A percentile compares a stretch with the other conserved stretches of the same genome.
Evolutionary conservation across 192 early-diverging fungal species (phyloP).

Genomic region (Spizellomyces punctatus): DNA sequence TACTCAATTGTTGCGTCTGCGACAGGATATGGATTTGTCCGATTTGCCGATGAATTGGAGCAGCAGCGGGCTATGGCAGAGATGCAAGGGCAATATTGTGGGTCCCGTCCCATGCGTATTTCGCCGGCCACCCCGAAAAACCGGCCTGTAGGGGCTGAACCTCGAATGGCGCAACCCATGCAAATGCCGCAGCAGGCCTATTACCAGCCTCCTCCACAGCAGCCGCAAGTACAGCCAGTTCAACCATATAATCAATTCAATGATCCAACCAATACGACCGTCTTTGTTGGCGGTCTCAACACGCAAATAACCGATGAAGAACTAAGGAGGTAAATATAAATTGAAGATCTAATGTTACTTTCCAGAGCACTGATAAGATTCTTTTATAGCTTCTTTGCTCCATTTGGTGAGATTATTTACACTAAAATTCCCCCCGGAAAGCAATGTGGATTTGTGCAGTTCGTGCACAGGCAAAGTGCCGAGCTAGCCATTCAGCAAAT

Average conservation of each 20-base stretch:
- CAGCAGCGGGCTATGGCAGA: constrained; percentile 85
- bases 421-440: constrained; percentile 94
- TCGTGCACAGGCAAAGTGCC: constrained; percentile 76
- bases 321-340: constrained; percentile 52
- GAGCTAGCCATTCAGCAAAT: constrained; percentile 89
- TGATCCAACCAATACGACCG: constrained; percentile 93
- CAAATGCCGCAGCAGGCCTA: constrained; percentile 13
- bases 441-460: constrained; percentile 96
- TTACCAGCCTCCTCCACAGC: constrained; percentile 9
- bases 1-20: neutral
- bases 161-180: neutral
- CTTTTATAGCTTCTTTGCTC: constrained; percentile 66
- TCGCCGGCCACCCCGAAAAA: constrained; percentile 79
- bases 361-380: neutral
- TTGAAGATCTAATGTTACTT: neutral
- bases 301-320: constrained; percentile 86
- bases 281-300: constrained; percentile 94
- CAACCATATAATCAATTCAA: constrained; percentile 41
- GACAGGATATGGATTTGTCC: constrained; percentile 88
- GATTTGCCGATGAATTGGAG: constrained; percentile 85
- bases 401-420: constrained; percentile 90
- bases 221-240: constrained; percentile 9
- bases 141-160: constrained; percentile 17
- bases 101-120: constrained; percentile 88
- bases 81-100: constrained; percentile 84